Conservation (phyloP, 2,329 filamentous ascomycete genomes). For the Epichloe coenophiala region DNA sequence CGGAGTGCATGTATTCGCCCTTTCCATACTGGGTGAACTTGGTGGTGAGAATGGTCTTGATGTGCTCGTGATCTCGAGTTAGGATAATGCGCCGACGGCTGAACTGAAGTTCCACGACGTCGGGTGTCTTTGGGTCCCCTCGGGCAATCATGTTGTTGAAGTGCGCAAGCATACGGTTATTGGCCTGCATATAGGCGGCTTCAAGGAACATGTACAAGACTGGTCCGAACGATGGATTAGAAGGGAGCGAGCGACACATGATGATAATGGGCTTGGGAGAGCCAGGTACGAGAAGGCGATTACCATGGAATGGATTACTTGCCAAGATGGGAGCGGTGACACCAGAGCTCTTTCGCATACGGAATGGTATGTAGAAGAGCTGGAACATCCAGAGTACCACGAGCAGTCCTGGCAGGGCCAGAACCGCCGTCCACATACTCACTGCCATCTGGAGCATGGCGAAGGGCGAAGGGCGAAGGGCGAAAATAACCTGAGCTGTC, state of each 20-base stretch:
- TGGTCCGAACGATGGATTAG: no score
- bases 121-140: background rate
- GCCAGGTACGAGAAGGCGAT: background rate
- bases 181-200: conserved; percentile 3
- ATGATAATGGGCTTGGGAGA: no score
- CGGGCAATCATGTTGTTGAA: background rate
- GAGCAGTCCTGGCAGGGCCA: conserved; percentile 5
- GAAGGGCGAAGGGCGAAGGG: no score
- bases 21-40: conserved; percentile 80
- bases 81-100: conserved; percentile 48
- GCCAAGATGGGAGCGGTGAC: conserved; percentile 5
- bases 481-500: no score
- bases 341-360: conserved; percentile 5
- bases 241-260: no score
- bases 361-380: conserved; percentile 3
- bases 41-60: conserved; percentile 74
- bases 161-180: conserved; percentile 1
- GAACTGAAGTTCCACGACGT: conserved; percentile 36
- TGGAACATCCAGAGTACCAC: conserved; percentile 3
- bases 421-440: background rate
- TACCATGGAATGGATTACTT: conserved; percentile 6
- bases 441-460: no score
- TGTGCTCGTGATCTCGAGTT: conserved; percentile 75
- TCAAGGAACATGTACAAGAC: conserved; percentile 3
- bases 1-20: conserved; percentile 56